phyloP scores from a whole-genome alignment of 192 early-diverging fungal species.

The Coemansia umbellata region DNA sequence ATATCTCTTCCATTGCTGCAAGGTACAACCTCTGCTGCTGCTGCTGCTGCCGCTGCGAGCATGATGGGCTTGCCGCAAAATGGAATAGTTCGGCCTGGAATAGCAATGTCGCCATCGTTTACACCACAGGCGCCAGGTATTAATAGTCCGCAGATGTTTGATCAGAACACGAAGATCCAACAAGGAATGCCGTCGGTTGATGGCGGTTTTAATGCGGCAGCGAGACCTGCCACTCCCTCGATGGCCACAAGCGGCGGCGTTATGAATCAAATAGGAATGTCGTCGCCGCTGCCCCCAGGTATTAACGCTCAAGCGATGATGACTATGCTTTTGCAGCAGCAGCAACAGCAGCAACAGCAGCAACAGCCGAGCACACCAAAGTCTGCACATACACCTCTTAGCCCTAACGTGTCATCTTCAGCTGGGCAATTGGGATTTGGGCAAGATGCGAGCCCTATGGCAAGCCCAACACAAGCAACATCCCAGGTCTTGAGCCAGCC shows the following conservation, averaged over 20 bases:
- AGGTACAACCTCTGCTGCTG: too few species aligned
- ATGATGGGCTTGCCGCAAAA: constrained; percentile 17
- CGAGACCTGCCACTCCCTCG: constrained; percentile 6
- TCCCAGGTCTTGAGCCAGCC: neutral
- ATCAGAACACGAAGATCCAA: too few species aligned
- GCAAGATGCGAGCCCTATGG: neutral
- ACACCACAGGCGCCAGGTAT: neutral
- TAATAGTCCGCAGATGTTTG: neutral
- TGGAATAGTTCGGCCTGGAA: constrained; percentile 9
- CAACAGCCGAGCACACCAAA: constrained; percentile 27
- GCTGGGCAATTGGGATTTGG: neutral
- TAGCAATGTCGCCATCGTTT: constrained; percentile 12
- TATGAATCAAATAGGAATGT: constrained; percentile 2
- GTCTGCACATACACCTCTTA: constrained; percentile 24
- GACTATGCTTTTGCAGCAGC: constrained; percentile 42
- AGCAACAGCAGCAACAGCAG: constrained; percentile 27
- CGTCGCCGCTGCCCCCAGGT: constrained; percentile 20
- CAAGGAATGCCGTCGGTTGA: constrained; percentile 1
- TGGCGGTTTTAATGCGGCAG: constrained; percentile 1
- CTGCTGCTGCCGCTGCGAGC: neutral
- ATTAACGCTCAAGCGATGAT: constrained; percentile 43
- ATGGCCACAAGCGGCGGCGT: constrained; percentile 1
- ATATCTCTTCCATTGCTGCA: constrained; percentile 6
- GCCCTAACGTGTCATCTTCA: constrained; percentile 15
- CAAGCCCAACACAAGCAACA: neutral